Percentiles rank a stretch among this genome's conserved stretches.
Conservation (phyloP, 768 basidiomycete genomes). For the Mycena vulgaris region DNA sequence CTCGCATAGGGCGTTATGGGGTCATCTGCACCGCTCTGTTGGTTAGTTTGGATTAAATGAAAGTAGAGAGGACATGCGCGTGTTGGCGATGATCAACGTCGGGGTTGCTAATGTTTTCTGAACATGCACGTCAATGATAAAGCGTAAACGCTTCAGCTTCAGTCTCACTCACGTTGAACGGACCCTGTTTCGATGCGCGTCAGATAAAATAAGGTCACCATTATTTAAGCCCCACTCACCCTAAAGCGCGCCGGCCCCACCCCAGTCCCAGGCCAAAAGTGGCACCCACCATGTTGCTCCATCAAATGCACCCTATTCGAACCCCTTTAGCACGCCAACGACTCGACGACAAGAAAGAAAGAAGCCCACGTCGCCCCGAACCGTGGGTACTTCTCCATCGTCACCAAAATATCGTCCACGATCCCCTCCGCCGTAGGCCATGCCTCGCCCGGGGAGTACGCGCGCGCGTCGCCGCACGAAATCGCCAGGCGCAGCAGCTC, state of each 20-base stretch:
- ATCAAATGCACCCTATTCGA: constrained; percentile 31
- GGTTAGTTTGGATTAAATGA: not conserved
- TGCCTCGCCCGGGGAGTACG: constrained; percentile 12
- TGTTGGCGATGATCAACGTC: constrained; percentile 31
- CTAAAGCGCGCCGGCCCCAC: constrained; percentile 32
- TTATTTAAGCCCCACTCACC: not conserved
- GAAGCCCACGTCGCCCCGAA: constrained; percentile 37
- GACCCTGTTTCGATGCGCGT: constrained; percentile 18
- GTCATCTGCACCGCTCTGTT: constrained; percentile 21
- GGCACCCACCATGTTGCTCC: constrained; percentile 40
- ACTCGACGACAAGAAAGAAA: not conserved
- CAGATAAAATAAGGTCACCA: not conserved
- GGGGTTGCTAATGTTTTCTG: constrained; percentile 38
- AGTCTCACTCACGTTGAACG: constrained; percentile 28
- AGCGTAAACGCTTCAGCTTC: no score
- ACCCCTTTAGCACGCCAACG: not conserved
- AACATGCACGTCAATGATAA: not conserved
- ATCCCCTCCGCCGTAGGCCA: constrained; percentile 35
- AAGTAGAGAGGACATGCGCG: constrained; percentile 12
- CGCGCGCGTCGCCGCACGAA: constrained; percentile 34
- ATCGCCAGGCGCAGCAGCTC: constrained; percentile 31
- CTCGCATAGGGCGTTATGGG: constrained; percentile 33
- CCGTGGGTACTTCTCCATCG: constrained; percentile 18
- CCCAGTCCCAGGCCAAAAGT: constrained; percentile 37
- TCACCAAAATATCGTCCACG: constrained; percentile 31